phyloP scores from a whole-genome alignment of 2,329 filamentous ascomycete genomes.

The Pseudogymnoascus sp. region DNA sequence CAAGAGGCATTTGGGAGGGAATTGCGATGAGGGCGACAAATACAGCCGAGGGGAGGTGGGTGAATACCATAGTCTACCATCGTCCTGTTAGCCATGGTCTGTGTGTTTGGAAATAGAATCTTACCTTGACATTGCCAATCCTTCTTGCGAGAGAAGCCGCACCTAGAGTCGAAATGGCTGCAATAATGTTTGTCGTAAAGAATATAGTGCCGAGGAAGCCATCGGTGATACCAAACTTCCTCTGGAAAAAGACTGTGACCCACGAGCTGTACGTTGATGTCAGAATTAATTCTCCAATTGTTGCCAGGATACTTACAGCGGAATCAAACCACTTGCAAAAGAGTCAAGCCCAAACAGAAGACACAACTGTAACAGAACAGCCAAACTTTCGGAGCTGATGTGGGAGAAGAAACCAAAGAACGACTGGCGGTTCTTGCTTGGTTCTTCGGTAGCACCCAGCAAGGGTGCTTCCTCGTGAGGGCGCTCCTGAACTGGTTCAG shows the following conservation, averaged over 20 bases:
- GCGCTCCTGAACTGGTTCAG: slow-evolving; percentile 24
- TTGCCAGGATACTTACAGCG: slow-evolving; percentile 45
- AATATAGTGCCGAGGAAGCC: slow-evolving; percentile 48
- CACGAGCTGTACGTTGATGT: slow-evolving; percentile 41
- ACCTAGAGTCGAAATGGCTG: slow-evolving; percentile 44
- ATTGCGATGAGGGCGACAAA: slow-evolving; percentile 57
- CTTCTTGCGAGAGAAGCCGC: slow-evolving; percentile 49
- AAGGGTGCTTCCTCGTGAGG: slow-evolving; percentile 24
- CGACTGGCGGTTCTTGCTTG: slow-evolving; percentile 16
- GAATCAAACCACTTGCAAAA: slow-evolving; percentile 63
- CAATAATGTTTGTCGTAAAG: slow-evolving; percentile 45
- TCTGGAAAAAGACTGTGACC: slow-evolving; percentile 51
- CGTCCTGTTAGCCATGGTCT: background rate
- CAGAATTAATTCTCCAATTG: slow-evolving; percentile 36
- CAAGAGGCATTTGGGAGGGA: slow-evolving; percentile 44
- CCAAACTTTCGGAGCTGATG: slow-evolving; percentile 49
- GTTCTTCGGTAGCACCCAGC: slow-evolving; percentile 19
- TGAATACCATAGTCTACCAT: slow-evolving; percentile 63
- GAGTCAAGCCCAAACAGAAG: slow-evolving; percentile 62
- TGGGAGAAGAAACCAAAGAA: slow-evolving; percentile 36
- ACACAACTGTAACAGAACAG: slow-evolving; percentile 54
- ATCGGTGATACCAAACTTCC: slow-evolving; percentile 40
- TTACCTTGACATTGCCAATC: slow-evolving; percentile 56
- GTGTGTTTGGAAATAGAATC: slow-evolving; percentile 22
- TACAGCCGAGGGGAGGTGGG: slow-evolving; percentile 61